Evolutionary conservation across 169 alveolate species (phyloP).

Genomic region (Perkinsus olseni): DNA sequence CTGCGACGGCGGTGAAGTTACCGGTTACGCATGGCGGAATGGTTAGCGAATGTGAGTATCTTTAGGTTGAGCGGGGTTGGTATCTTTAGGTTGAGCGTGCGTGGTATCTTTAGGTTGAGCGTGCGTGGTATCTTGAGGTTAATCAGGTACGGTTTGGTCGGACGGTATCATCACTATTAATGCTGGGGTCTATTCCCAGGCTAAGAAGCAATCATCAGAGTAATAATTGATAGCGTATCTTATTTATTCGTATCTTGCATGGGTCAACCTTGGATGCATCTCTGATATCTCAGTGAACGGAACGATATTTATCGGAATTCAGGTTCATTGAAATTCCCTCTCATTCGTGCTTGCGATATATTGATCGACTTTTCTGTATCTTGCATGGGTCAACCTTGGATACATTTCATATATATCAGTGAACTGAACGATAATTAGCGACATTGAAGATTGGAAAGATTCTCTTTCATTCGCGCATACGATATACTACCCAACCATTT

Average conservation of each 20-base stretch:
- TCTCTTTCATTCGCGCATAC: too few species aligned
- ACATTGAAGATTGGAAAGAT: too few species aligned
- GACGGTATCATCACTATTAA: not conserved
- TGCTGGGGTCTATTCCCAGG: not conserved
- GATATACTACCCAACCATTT: not conserved
- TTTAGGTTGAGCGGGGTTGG: not conserved
- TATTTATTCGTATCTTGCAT: not conserved
- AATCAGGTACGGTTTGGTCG: not conserved
- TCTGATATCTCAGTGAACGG: too few species aligned
- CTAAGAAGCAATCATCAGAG: not conserved
- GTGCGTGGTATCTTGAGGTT: not conserved
- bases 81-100: not conserved
- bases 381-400: not conserved
- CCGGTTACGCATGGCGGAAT: not conserved
- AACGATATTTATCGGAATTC: too few species aligned
- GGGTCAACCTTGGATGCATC: not conserved
- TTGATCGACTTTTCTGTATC: too few species aligned
- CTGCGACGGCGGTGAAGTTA: not conserved
- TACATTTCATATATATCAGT: too few species aligned
- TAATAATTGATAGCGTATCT: too few species aligned
- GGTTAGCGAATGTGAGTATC: not conserved
- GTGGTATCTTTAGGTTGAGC: not conserved
- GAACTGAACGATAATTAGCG: too few species aligned
- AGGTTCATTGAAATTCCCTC: too few species aligned
- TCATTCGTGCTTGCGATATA: too few species aligned